These are phyloP conservation scores for Medicago ruthenica DNA, from an alignment of 306 rosid species.

Conservation along the genomic window DNA sequence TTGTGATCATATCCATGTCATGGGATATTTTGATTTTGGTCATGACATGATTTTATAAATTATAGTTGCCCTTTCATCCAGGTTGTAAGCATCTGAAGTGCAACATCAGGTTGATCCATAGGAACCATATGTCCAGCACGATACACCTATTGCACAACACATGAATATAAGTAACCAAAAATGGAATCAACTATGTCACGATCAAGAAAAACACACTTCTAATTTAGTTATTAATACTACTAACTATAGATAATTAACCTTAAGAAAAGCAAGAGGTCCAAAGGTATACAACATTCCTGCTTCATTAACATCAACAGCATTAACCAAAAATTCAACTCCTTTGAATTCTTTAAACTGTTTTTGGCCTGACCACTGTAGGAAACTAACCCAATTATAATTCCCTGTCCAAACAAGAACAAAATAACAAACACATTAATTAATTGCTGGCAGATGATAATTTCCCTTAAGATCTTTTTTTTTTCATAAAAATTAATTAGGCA, in stretches of 20 bases:
- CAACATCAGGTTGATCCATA: constrained; percentile 86
- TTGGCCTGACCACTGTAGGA: constrained; percentile 85
- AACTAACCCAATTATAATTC: constrained; percentile 82
- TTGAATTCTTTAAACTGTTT: constrained; percentile 51
- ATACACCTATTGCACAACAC: constrained; percentile 54
- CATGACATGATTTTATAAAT: background rate
- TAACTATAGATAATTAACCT: constrained; percentile 47
- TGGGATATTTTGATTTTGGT: constrained; percentile 12
- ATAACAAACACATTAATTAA: background rate
- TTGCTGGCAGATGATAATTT: background rate
- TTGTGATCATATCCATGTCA: constrained; percentile 12
- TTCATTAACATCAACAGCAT: constrained; percentile 64
- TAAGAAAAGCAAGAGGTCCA: constrained; percentile 79
- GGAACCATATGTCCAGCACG: constrained; percentile 88
- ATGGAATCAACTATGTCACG: background rate
- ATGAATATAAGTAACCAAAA: background rate
- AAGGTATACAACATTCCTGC: constrained; percentile 66
- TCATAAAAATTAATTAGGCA: too few relatives aligned
- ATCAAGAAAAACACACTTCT: background rate
- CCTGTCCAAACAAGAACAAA: constrained; percentile 47
- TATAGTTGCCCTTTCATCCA: constrained; percentile 71
- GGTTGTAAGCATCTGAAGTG: constrained; percentile 64
- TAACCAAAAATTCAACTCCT: constrained; percentile 53
- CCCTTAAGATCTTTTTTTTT: too few relatives aligned
- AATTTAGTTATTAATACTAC: background rate